phyloP scores from a whole-genome alignment of 2,329 filamentous ascomycete genomes.

The Colletotrichum eremochloae region DNA sequence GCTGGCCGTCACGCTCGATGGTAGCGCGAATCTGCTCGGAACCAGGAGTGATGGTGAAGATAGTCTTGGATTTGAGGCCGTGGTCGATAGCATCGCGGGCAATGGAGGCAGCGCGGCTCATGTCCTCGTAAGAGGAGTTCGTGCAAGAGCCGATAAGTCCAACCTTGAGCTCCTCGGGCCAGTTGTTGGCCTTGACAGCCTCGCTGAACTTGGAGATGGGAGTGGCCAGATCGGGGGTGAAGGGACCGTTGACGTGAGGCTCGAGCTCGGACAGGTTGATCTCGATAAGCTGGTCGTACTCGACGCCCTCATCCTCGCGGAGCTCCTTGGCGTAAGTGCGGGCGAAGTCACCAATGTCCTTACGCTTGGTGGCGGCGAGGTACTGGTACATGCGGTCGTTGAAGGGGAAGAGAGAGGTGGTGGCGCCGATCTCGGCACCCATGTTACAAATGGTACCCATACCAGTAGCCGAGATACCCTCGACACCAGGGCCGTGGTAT shows the following conservation, averaged over 20 bases:
- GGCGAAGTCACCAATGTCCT: slow-evolving; percentile 90
- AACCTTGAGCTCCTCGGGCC: slow-evolving; percentile 97
- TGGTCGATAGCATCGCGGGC: slow-evolving; percentile 91
- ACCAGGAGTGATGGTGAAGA: slow-evolving; percentile 96
- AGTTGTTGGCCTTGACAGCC: slow-evolving; percentile 92
- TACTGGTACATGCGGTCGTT: slow-evolving; percentile 99
- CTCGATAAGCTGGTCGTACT: slow-evolving; percentile 97
- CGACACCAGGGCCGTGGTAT: slow-evolving; percentile 79
- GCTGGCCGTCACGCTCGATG: slow-evolving; percentile 89
- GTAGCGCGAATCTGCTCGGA: slow-evolving; percentile 97
- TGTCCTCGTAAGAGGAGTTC: slow-evolving; percentile 88
- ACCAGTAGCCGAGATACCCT: slow-evolving; percentile 83
- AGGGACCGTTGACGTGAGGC: slow-evolving; percentile 98
- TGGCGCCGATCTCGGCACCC: slow-evolving; percentile 83
- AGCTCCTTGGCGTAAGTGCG: slow-evolving; percentile 88
- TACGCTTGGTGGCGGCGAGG: slow-evolving; percentile 89
- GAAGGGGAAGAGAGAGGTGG: slow-evolving; percentile 96
- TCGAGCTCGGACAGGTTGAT: slow-evolving; percentile 96
- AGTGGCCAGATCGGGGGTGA: slow-evolving; percentile 97
- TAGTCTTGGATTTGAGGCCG: slow-evolving; percentile 91
- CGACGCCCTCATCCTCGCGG: slow-evolving; percentile 86
- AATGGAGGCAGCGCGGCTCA: slow-evolving; percentile 93
- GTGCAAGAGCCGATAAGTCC: slow-evolving; percentile 99
- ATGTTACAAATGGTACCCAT: slow-evolving; percentile 87
- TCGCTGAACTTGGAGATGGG: slow-evolving; percentile 98